Evolutionary conservation across 1,284 basidiomycete species (phyloP), one percentile per base, ranked within the genome.

Genomic region (Ceraceosorus guamensis): DNA sequence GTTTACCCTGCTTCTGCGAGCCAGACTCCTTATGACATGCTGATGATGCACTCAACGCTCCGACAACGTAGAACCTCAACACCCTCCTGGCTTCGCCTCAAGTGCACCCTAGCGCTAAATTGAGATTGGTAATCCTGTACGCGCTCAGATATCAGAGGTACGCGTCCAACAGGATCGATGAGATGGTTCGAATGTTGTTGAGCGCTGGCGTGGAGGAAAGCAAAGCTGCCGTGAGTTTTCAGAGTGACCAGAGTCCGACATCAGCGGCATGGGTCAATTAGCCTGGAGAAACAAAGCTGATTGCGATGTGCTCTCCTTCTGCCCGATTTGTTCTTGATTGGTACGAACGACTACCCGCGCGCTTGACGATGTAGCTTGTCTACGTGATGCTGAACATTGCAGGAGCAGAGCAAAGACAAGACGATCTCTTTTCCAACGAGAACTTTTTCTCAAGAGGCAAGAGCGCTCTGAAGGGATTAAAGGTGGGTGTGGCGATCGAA

Each of bases 351-450:
- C n/a, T 11, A 4, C 16, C 13, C 14, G 11, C 48, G 3, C 16
- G 13, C 48, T 10, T 50, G n/a, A 18, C 33, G 33, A 24, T 24
- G 24, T 16, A 58, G 88, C 82, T 99, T 55, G 91, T 98, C 6
- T 93, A 96, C 76, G 88, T 90, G 32, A 83, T 92, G 64, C 80
- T 99, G 59, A 95, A 96, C 68, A 84, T 95, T 54, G 89, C 93
- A 0, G 95, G 95, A 37, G 85, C 89, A 1, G 93, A 98, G 74
- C 90, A 96, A 71, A 83, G 95, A 33, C 95, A 98, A 78, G 93
- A 97, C 71, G 95, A 98, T 77, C 79, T 99, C 48, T 98, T 98
- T 76, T 91, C 90, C 46, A 96, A 89, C 55, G 92, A 96, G 75
- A 92, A 91, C 45, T 81, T 99, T 56, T 85, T 99, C 63, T 90